Percentiles rank a stretch among this genome's conserved stretches.
phyloP scores from a whole-genome alignment of 306 rosid genomes.

The Neltuma alba region DNA sequence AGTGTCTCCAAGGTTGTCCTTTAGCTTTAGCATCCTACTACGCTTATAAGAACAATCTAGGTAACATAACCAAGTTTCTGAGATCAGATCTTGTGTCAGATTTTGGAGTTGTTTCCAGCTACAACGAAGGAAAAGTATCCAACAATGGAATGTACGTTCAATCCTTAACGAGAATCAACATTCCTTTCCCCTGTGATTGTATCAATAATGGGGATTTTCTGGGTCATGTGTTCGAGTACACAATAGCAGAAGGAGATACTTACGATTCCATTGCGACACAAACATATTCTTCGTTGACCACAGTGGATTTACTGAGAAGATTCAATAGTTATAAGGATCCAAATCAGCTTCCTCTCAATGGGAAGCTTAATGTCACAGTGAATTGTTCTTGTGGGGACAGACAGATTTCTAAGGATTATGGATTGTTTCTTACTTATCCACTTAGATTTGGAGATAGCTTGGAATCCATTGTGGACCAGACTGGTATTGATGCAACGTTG shows the following conservation, averaged over 20 bases:
- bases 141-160: background rate
- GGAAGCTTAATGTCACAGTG: background rate
- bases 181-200: constrained; percentile 3
- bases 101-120: background rate
- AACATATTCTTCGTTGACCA: background rate
- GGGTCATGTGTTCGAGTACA: constrained; percentile 10
- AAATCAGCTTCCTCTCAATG: background rate
- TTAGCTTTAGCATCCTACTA: constrained; percentile 1
- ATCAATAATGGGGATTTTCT: background rate
- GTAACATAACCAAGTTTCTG: background rate
- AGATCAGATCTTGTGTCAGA: background rate
- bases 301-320: background rate
- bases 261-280: background rate
- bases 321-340: background rate
- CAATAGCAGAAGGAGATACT: background rate
- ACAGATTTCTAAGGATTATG: background rate
- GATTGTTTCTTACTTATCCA: background rate
- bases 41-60: background rate
- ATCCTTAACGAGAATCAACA: background rate
- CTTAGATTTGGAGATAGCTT: background rate
- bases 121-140: background rate
- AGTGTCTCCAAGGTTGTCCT: background rate
- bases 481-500: background rate
- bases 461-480: background rate
- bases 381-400: background rate